Evolutionary conservation across 257 asterid species (phyloP).

Genomic region (Verbascum thapsus): DNA sequence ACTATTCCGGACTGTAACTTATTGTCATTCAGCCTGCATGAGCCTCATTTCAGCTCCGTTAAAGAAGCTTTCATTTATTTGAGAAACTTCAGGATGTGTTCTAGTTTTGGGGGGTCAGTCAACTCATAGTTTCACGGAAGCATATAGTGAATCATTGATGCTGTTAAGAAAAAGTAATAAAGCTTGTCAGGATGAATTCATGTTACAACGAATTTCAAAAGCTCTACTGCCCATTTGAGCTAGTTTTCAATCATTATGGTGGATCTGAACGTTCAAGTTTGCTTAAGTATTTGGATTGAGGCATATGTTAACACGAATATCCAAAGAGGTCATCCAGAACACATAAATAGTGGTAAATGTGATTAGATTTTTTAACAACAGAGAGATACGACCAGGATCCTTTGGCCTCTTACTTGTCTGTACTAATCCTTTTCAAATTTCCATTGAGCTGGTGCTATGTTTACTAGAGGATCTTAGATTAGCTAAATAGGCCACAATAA

Average conservation of each 20-base stretch:
- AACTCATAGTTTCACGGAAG: neutral
- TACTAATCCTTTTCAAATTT: slow-evolving; percentile 7
- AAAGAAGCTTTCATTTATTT: slow-evolving; percentile 8
- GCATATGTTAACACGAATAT: neutral
- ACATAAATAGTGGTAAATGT: neutral
- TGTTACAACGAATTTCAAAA: too few relatives aligned
- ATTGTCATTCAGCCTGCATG: neutral
- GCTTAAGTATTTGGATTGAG: neutral
- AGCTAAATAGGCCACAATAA: neutral
- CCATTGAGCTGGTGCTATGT: slow-evolving; percentile 1
- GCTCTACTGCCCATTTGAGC: too few relatives aligned
- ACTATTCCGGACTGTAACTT: slow-evolving; percentile 5
- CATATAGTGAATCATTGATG: neutral
- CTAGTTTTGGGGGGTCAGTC: neutral
- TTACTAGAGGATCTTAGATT: neutral
- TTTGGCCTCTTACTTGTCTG: neutral
- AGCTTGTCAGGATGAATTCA: too few relatives aligned
- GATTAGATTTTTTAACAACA: neutral
- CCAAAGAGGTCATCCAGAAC: neutral
- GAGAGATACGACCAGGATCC: neutral
- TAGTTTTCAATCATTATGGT: too few relatives aligned
- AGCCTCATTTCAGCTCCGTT: slow-evolving; percentile 4
- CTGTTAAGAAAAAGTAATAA: neutral
- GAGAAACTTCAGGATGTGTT: neutral
- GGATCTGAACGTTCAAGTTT: too few relatives aligned